These are phyloP conservation scores for Ceratobasidium sp. DNA, from an alignment of 1,284 basidiomycete species.

Conservation along the genomic window DNA sequence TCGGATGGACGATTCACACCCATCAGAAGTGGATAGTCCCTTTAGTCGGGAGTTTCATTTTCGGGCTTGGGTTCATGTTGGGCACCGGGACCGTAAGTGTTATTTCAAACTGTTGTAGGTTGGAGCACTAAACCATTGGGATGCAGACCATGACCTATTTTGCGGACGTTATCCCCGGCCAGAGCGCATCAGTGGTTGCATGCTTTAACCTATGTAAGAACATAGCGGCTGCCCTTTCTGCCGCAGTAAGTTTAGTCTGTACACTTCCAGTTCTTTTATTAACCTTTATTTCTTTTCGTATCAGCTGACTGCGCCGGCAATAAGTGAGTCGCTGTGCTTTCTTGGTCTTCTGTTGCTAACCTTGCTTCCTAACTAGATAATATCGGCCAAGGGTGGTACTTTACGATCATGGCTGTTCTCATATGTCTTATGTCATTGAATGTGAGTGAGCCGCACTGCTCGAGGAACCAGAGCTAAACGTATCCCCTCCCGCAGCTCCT, in stretches of 20 bases:
- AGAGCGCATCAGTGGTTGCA: constrained; percentile 46
- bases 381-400: constrained; percentile 39
- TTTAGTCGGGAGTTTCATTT: constrained; percentile 49
- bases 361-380: constrained; percentile 1
- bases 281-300: not conserved
- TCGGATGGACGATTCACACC: constrained; percentile 53
- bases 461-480: not conserved
- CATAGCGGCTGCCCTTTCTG: constrained; percentile 31
- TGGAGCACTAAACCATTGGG: not conserved
- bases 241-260: constrained; percentile 27
- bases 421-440: constrained; percentile 34
- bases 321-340: constrained; percentile 18
- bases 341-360: not conserved
- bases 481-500: not conserved
- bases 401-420: constrained; percentile 32
- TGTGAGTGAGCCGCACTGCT: constrained; percentile 1
- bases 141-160: constrained; percentile 46
- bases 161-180: constrained; percentile 45
- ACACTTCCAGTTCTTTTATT: not conserved
- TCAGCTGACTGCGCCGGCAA: constrained; percentile 31
- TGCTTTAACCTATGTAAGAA: constrained; percentile 43
- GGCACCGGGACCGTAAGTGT: constrained; percentile 44
- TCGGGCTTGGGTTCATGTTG: constrained; percentile 46
- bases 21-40: constrained; percentile 53
- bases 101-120: not conserved